A percentile compares a stretch with the other conserved stretches of the same genome.
Evolutionary conservation across 257 asterid genomes (phyloP).

Genomic region (Voacanga thouarsii): DNA sequence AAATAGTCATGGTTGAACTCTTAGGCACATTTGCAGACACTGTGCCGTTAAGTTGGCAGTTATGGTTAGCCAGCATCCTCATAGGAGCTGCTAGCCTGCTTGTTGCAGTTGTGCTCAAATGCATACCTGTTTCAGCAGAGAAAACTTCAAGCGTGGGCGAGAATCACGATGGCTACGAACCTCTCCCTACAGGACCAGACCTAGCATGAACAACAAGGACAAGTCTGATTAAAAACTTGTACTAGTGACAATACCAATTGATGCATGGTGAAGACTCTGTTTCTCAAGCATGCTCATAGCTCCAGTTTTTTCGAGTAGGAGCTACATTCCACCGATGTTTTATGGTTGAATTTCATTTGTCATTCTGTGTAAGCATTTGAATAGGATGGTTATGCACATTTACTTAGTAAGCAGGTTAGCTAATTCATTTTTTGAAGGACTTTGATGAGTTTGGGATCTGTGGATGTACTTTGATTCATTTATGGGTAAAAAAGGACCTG

Average conservation of each 20-base stretch:
- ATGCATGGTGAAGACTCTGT: background rate
- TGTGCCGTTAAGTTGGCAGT: slow-evolving; percentile 44
- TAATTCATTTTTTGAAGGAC: background rate
- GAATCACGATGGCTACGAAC: slow-evolving; percentile 68
- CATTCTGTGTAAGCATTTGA: background rate
- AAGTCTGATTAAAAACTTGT: background rate
- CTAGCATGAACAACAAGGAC: slow-evolving; percentile 31
- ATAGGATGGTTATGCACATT: background rate
- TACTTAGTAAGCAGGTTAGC: background rate
- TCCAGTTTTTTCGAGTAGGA: background rate
- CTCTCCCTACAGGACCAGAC: slow-evolving; percentile 71
- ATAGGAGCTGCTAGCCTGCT: slow-evolving; percentile 51
- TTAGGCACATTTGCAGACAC: slow-evolving; percentile 64
- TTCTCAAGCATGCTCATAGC: background rate
- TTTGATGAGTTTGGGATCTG: too few species aligned
- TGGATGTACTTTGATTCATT: too few species aligned
- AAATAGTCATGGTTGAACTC: slow-evolving; percentile 56
- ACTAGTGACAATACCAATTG: background rate
- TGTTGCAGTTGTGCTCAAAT: slow-evolving; percentile 53
- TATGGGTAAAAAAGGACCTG: too few species aligned
- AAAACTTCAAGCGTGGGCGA: slow-evolving; percentile 11
- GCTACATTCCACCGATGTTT: background rate
- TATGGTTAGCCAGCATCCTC: slow-evolving; percentile 58
- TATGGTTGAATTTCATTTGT: background rate
- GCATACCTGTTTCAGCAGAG: slow-evolving; percentile 44